Percentiles rank a stretch among this genome's conserved stretches.
phyloP scores from a whole-genome alignment of 1,284 basidiomycete species.

The Trametes versicolor region DNA sequence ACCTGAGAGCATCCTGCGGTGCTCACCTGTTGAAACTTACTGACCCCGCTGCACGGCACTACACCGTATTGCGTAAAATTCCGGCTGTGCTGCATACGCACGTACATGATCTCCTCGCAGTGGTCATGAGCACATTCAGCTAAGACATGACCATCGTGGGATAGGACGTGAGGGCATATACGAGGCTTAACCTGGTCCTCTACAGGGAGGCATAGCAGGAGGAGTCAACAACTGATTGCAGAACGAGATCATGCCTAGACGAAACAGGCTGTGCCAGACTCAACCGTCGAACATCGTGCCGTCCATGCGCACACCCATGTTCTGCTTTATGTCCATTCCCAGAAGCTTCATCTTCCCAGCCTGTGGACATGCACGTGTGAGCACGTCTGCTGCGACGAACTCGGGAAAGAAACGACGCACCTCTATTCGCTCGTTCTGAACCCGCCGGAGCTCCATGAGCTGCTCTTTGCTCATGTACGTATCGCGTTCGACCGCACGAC shows the following conservation, averaged over 20 bases:
- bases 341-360: constrained; percentile 84
- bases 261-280: constrained; percentile 28
- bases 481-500: constrained; percentile 67
- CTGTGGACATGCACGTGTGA: constrained; percentile 45
- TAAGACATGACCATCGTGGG: background rate
- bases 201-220: background rate
- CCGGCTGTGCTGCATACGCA: no score
- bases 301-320: constrained; percentile 86
- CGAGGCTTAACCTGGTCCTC: background rate
- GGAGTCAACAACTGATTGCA: background rate
- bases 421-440: constrained; percentile 85
- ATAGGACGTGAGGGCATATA: background rate
- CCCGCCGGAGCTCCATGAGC: constrained; percentile 78
- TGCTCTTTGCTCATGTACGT: constrained; percentile 82
- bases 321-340: constrained; percentile 84
- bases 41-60: no score
- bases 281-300: constrained; percentile 59
- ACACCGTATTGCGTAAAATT: no score
- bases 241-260: background rate
- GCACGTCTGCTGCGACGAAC: background rate
- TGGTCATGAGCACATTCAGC: no score
- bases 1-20: no score
- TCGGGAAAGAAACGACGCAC: constrained; percentile 48
- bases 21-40: no score
- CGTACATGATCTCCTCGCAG: no score